Conservation (phyloP, 1,284 basidiomycete genomes). For the Trametes sp. region DNA sequence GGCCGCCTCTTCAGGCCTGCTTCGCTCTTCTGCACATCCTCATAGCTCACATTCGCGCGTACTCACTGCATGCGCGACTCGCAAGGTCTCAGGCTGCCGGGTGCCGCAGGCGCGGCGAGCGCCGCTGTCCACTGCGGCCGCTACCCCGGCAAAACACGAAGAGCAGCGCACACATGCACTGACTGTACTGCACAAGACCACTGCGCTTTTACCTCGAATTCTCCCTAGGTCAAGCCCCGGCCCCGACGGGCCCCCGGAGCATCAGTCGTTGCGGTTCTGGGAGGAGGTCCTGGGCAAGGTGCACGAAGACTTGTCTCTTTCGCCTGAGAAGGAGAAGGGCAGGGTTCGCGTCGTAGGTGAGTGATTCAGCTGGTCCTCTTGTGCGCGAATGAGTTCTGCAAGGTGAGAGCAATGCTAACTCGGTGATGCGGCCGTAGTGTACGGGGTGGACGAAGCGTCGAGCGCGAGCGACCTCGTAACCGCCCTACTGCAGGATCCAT, state of each 20-base stretch:
- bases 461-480: slow-evolving; percentile 64
- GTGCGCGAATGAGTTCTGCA: neutral
- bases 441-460: slow-evolving; percentile 59
- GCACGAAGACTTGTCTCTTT: slow-evolving; percentile 44
- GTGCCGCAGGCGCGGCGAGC: slow-evolving; percentile 18
- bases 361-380: slow-evolving; percentile 28
- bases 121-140: slow-evolving; percentile 23
- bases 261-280: slow-evolving; percentile 49
- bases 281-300: slow-evolving; percentile 45
- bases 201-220: slow-evolving; percentile 48
- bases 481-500: slow-evolving; percentile 72
- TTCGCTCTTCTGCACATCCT: slow-evolving; percentile 24
- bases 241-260: slow-evolving; percentile 4
- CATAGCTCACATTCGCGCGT: slow-evolving; percentile 17
- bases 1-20: slow-evolving; percentile 34
- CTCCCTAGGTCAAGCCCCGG: slow-evolving; percentile 36
- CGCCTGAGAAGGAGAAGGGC: slow-evolving; percentile 29
- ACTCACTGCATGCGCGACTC: neutral
- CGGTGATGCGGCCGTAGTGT: slow-evolving; percentile 50
- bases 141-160: slow-evolving; percentile 16
- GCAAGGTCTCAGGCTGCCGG: slow-evolving; percentile 7
- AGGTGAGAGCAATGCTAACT: neutral
- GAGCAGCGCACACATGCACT: slow-evolving; percentile 32
- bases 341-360: slow-evolving; percentile 55
- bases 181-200: slow-evolving; percentile 50